Conservation (phyloP, 164 flowering plant species). For the Vitis cinerea region DNA sequence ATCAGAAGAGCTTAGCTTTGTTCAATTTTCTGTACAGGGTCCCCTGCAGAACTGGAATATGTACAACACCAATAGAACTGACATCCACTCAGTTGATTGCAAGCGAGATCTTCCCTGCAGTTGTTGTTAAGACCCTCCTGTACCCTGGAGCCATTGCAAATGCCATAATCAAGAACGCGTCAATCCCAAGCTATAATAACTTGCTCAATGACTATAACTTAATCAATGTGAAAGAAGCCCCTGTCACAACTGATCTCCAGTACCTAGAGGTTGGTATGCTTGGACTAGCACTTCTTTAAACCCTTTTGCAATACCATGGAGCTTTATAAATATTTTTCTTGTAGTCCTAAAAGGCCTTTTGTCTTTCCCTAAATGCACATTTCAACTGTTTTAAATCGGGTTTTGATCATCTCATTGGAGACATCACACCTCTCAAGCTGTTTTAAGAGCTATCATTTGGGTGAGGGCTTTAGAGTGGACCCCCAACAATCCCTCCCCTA, state of each 20-base stretch:
- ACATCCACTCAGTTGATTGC: conserved; percentile 41
- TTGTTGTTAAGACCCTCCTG: conserved; percentile 33
- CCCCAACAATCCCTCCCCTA: no score
- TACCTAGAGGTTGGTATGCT: conserved; percentile 41
- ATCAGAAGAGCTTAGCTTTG: no score
- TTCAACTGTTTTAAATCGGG: no score
- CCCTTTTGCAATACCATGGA: not conserved
- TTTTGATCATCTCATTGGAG: no score
- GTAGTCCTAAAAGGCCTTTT: no score
- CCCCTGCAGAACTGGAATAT: conserved; percentile 41
- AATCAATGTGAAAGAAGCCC: conserved; percentile 10
- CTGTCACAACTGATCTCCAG: conserved; percentile 29
- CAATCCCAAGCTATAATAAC: conserved; percentile 29
- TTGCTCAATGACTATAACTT: conserved; percentile 27
- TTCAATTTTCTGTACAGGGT: conserved; percentile 21
- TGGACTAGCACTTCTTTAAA: not conserved
- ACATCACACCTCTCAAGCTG: no score
- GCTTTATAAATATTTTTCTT: no score
- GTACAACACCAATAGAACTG: conserved; percentile 43
- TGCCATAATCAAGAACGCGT: conserved; percentile 12
- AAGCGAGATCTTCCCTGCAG: conserved; percentile 27
- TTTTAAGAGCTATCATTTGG: no score
- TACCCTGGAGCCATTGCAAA: conserved; percentile 51
- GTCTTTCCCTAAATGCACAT: no score
- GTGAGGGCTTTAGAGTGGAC: no score